Evolutionary conservation across 768 basidiomycete species (phyloP).

Genomic region (Psilocybe tampanensis): DNA sequence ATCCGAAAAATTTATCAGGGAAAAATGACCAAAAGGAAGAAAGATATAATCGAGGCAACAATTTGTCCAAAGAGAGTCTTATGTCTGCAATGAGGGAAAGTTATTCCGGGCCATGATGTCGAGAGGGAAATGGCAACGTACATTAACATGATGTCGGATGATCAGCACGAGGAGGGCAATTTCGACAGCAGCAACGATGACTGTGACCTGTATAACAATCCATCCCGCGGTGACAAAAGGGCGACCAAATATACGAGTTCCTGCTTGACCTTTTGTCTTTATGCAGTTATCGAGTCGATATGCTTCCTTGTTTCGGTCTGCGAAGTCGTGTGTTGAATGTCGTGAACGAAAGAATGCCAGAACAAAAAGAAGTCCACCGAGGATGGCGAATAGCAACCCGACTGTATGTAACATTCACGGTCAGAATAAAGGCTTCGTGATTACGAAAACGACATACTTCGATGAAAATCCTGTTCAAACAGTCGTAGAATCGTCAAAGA

Average conservation of each 20-base stretch:
- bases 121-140: conserved; percentile 6
- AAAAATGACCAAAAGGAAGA: too few relatives aligned
- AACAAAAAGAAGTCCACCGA: conserved; percentile 63
- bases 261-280: conserved; percentile 62
- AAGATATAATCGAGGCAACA: too few relatives aligned
- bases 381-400: conserved; percentile 64
- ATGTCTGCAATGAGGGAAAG: not conserved
- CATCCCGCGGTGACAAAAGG: conserved; percentile 85
- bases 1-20: too few relatives aligned
- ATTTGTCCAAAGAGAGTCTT: too few relatives aligned
- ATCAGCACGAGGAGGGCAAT: conserved; percentile 67
- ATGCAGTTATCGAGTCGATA: conserved; percentile 39
- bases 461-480: conserved; percentile 76
- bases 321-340: conserved; percentile 76
- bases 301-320: conserved; percentile 53
- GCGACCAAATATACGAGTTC: conserved; percentile 66
- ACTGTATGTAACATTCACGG: conserved; percentile 27
- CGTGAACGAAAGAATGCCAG: conserved; percentile 61
- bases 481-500: conserved; percentile 74
- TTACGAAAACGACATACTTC: conserved; percentile 48
- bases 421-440: not conserved
- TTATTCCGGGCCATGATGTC: not conserved
- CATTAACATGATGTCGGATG: conserved; percentile 31
- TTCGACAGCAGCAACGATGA: conserved; percentile 65
- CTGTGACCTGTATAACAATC: conserved; percentile 62